phyloP scores from a whole-genome alignment of 2,329 filamentous ascomycete genomes.

The Eurotiales sp. region DNA sequence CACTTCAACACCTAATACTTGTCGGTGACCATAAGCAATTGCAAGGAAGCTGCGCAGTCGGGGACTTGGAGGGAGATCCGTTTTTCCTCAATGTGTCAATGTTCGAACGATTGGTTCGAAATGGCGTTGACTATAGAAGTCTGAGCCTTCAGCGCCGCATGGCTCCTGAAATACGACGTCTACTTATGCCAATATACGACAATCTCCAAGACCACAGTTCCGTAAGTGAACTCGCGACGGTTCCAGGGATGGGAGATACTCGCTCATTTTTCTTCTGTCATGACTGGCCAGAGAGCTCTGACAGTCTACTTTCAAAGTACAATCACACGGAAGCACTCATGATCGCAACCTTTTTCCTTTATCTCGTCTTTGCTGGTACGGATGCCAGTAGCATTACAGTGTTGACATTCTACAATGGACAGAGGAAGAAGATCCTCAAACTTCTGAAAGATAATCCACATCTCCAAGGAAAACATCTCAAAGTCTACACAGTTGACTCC shows the following conservation, averaged over 20 bases:
- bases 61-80: constrained; percentile 55
- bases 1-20: constrained; percentile 61
- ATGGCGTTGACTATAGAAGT: constrained; percentile 60
- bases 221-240: constrained; percentile 51
- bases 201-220: constrained; percentile 56
- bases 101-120: constrained; percentile 72
- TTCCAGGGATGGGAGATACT: constrained; percentile 61
- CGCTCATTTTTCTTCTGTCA: constrained; percentile 64
- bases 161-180: constrained; percentile 63
- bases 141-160: constrained; percentile 68
- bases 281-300: constrained; percentile 60
- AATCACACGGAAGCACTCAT: constrained; percentile 73
- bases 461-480: constrained; percentile 46
- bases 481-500: constrained; percentile 78
- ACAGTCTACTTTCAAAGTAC: constrained; percentile 61
- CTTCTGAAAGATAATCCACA: constrained; percentile 40
- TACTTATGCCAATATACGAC: constrained; percentile 61
- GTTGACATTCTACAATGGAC: constrained; percentile 84
- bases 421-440: constrained; percentile 62
- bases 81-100: constrained; percentile 70
- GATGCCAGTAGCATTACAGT: constrained; percentile 64
- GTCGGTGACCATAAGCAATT: constrained; percentile 82
- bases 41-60: constrained; percentile 61
- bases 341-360: constrained; percentile 67
- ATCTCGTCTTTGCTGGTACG: constrained; percentile 67